Conservation (phyloP, 306 rosid species). For the Dryas drummondii region DNA sequence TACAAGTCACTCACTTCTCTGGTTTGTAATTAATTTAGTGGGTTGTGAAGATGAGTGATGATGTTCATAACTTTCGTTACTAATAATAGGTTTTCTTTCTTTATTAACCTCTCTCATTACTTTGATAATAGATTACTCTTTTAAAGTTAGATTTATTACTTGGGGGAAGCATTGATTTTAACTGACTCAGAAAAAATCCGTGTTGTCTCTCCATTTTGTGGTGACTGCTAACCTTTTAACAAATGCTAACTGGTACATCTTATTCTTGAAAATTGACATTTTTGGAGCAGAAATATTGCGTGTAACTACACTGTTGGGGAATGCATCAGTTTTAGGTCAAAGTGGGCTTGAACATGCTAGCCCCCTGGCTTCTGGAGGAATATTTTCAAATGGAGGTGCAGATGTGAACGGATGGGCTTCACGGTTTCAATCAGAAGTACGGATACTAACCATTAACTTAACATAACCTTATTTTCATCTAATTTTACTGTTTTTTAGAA, state of each 20-base stretch:
- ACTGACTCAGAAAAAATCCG: constrained; percentile 76
- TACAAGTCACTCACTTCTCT: not conserved
- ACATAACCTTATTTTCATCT: constrained; percentile 92
- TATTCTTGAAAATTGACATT: constrained; percentile 98
- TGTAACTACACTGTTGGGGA: constrained; percentile 99
- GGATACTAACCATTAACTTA: constrained; percentile 99
- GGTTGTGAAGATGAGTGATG: not conserved
- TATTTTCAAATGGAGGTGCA: constrained; percentile 90
- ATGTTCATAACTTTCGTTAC: constrained; percentile 3
- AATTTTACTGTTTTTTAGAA: constrained; percentile 73
- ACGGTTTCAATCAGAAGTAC: constrained; percentile 99
- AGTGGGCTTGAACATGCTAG: constrained; percentile 99
- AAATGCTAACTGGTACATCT: constrained; percentile 99
- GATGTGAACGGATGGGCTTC: constrained; percentile 93
- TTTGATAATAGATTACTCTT: constrained; percentile 29
- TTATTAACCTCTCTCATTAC: constrained; percentile 1
- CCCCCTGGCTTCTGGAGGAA: constrained; percentile 98
- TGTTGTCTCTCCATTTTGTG: constrained; percentile 79
- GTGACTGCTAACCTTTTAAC: constrained; percentile 95
- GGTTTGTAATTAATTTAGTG: not conserved
- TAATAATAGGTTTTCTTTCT: constrained; percentile 4
- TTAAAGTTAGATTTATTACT: constrained; percentile 43
- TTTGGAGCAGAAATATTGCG: constrained; percentile 99
- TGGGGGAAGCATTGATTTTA: constrained; percentile 52
- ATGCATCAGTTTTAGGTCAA: constrained; percentile 99